Conservation (phyloP, 768 basidiomycete genomes). For the Vararia minispora region DNA sequence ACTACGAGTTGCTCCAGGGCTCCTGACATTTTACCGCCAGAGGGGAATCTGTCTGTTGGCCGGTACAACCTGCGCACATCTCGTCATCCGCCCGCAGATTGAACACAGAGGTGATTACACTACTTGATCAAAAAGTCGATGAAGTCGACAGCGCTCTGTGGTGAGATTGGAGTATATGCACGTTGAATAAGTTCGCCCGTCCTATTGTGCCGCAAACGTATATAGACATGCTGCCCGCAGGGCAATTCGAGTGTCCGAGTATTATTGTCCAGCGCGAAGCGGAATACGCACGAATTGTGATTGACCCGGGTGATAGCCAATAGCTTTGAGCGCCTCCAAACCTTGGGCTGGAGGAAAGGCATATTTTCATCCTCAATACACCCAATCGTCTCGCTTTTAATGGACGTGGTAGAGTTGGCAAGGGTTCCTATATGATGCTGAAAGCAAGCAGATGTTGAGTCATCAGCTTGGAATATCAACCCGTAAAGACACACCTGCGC, state of each 20-base stretch:
- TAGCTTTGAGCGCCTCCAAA: slow-evolving; percentile 38
- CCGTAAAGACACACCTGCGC: slow-evolving; percentile 22
- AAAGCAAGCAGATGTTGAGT: neutral
- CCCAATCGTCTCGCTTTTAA: slow-evolving; percentile 1
- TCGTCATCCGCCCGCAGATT: neutral
- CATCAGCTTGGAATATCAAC: neutral
- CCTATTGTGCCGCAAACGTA: slow-evolving; percentile 26
- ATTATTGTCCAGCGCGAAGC: slow-evolving; percentile 31
- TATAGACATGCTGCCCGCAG: slow-evolving; percentile 49
- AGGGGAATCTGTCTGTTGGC: slow-evolving; percentile 23
- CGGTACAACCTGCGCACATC: slow-evolving; percentile 30
- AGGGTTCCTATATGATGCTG: slow-evolving; percentile 43
- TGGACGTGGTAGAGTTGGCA: neutral
- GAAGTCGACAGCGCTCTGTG: slow-evolving; percentile 27
- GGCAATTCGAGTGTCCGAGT: slow-evolving; percentile 40
- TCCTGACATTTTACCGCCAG: slow-evolving; percentile 43
- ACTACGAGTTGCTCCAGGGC: slow-evolving; percentile 34
- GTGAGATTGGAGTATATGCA: slow-evolving; percentile 51
- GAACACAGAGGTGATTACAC: slow-evolving; percentile 8
- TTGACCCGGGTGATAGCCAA: slow-evolving; percentile 27
- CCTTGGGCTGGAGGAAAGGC: slow-evolving; percentile 31
- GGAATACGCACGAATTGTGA: slow-evolving; percentile 38
- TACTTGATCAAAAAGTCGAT: slow-evolving; percentile 47
- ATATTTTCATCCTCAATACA: slow-evolving; percentile 6
- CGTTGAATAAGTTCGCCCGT: slow-evolving; percentile 39